Percentiles rank a stretch among this genome's conserved stretches.
phyloP scores from a whole-genome alignment of 202 grass and related monocot genomes.

The Schoenoplectus tabernaemontani region DNA sequence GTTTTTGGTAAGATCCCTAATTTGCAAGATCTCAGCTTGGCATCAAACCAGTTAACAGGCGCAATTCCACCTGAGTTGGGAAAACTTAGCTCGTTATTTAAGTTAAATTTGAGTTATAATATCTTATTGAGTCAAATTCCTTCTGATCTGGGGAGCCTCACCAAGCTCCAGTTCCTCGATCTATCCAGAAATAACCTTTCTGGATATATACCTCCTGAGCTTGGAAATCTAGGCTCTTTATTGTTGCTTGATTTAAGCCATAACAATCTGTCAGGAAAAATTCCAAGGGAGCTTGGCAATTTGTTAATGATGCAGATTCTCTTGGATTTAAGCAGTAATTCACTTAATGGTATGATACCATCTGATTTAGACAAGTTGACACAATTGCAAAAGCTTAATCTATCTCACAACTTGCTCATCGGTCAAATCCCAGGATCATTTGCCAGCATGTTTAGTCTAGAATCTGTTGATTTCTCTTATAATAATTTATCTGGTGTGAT shows the following conservation, averaged over 20 bases:
- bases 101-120: slow-evolving; percentile 53
- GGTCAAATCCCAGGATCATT: slow-evolving; percentile 29
- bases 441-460: slow-evolving; percentile 17
- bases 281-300: slow-evolving; percentile 39
- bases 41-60: slow-evolving; percentile 38
- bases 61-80: slow-evolving; percentile 38
- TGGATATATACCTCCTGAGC: slow-evolving; percentile 32
- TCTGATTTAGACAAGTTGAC: slow-evolving; percentile 45
- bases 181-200: slow-evolving; percentile 41
- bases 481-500: slow-evolving; percentile 18
- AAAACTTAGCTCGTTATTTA: slow-evolving; percentile 24
- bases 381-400: slow-evolving; percentile 37
- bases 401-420: slow-evolving; percentile 40
- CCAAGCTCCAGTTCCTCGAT: slow-evolving; percentile 32
- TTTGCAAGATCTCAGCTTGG: slow-evolving; percentile 40
- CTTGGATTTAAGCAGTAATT: slow-evolving; percentile 52
- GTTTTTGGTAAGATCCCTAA: slow-evolving; percentile 14
- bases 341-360: slow-evolving; percentile 42
- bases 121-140: slow-evolving; percentile 34
- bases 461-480: slow-evolving; percentile 26
- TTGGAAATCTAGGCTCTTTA: slow-evolving; percentile 31
- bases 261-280: slow-evolving; percentile 32
- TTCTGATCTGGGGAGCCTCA: slow-evolving; percentile 15
- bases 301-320: slow-evolving; percentile 12
- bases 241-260: slow-evolving; percentile 53